phyloP scores from a whole-genome alignment of 805 yeast genomes.

The Wickerhamiella domercqiae region DNA sequence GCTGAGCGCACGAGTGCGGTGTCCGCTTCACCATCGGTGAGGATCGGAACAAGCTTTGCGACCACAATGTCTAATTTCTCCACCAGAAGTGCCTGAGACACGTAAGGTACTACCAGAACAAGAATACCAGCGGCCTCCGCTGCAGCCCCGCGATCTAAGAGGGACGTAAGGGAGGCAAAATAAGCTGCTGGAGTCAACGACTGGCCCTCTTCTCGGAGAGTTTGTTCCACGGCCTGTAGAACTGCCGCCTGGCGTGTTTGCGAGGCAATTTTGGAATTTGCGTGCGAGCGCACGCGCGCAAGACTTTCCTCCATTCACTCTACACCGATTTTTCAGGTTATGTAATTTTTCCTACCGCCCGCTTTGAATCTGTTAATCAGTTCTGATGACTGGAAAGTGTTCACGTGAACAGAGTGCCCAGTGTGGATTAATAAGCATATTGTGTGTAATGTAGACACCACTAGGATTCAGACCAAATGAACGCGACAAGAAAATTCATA shows the following conservation, averaged over 20 bases:
- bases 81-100: constrained; percentile 53
- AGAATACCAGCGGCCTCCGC: constrained; percentile 65
- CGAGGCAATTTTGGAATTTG: constrained; percentile 13
- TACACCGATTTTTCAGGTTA: no score
- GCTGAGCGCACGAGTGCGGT: constrained; percentile 74
- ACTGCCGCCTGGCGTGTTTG: constrained; percentile 45
- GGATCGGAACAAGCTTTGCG: constrained; percentile 64
- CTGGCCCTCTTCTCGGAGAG: constrained; percentile 46
- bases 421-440: no score
- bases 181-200: constrained; percentile 64
- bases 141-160: constrained; percentile 68
- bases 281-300: constrained; percentile 1
- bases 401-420: no score
- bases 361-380: no score
- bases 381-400: no score
- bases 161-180: constrained; percentile 65
- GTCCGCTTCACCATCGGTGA: constrained; percentile 51
- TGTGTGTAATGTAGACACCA: no score
- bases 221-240: constrained; percentile 80
- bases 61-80: constrained; percentile 66
- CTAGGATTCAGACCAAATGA: no score
- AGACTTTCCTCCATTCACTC: background rate
- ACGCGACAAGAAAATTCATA: no score
- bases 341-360: no score
- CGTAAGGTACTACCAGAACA: constrained; percentile 61